phyloP scores from a whole-genome alignment of 228 moss, liverwort and hornwort species.

The Sphagnum fallax region DNA sequence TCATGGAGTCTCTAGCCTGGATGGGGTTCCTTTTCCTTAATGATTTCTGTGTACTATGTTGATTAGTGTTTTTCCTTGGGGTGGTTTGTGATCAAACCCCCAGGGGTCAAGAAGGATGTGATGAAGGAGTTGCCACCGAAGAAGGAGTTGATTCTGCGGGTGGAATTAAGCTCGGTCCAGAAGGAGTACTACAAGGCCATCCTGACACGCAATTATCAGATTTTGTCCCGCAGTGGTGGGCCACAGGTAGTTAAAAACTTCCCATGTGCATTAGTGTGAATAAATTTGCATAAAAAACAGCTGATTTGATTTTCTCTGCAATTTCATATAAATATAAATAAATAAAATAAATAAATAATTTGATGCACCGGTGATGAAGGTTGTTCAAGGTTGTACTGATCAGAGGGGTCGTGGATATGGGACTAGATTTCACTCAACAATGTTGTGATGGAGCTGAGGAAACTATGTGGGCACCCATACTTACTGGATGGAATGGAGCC shows the following conservation, averaged over 20 bases:
- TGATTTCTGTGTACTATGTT: no score
- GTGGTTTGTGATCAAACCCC: no score
- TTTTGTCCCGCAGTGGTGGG: conserved; percentile 83
- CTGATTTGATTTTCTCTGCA: no score
- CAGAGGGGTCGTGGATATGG: neutral
- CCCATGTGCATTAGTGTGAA: no score
- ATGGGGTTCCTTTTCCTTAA: no score
- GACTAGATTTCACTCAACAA: conserved; percentile 84
- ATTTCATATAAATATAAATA: no score
- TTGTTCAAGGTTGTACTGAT: neutral
- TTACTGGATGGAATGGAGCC: conserved; percentile 94
- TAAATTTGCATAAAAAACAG: no score
- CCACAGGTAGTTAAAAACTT: conserved; percentile 47
- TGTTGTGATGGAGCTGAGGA: conserved; percentile 94
- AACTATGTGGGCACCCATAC: conserved; percentile 95
- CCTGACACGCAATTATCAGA: conserved; percentile 71
- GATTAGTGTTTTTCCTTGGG: no score
- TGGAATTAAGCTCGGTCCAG: conserved; percentile 79
- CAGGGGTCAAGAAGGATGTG: conserved; percentile 90
- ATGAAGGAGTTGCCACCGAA: conserved; percentile 91
- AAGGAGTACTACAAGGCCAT: conserved; percentile 90
- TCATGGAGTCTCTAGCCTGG: no score
- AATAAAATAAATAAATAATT: no score
- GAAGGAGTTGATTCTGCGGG: conserved; percentile 86
- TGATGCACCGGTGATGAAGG: no score